Base-by-base conservation (phyloP, 2,329 filamentous ascomycete genomes). In the Cladorrhinum sp. region DNA sequence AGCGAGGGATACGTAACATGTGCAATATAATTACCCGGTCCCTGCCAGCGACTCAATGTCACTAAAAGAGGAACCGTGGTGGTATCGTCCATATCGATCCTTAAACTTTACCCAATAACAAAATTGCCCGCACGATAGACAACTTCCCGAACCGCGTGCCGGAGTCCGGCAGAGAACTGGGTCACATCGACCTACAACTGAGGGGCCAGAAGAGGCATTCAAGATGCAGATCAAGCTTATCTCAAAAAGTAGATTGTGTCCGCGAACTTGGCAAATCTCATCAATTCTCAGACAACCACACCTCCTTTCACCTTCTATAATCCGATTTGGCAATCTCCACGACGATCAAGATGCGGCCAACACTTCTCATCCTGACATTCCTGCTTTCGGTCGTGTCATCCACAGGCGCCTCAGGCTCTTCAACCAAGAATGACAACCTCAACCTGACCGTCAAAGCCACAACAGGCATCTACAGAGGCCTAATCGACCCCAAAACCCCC, bases 391-490 rank as follows among this genome's bases (percentile, higher is more conserved):
- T 21, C 18, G 18, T 46, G 3, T 21, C n/a, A 2, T 46, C 42
- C 5, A 20, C n/a, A 7, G 10, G 16, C 36, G 10, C n/a, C 42
- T 3, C 42, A 7, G 18, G n/a, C 42, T 46, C 42, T 16, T 16
- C 42, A 16, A 7, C 42, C 42, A 42, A 42, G 3, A 20, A 8
- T 20, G 42, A 46, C 42, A 20, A 46, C 42, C 42, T 20, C 28
- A 56, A 56, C 30, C 64, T 67, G 24, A 67, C 57, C 1, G 58
- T 67, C 42, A 62, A 64, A 4, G 73, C 72, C 4, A 65, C 66
- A 4, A 73, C 73, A 2, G 74, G 74, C 39, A 63, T 61, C 21
- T 75, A 66, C 65, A 75, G 73, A 9, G 73, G 73, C 20, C 61
- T 74, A 21, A 62, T 74, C 28, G 72, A 73, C 48, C 64, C 68